Conservation (phyloP, 179 eudicot genomes). For the Vitellaria paradoxa region DNA sequence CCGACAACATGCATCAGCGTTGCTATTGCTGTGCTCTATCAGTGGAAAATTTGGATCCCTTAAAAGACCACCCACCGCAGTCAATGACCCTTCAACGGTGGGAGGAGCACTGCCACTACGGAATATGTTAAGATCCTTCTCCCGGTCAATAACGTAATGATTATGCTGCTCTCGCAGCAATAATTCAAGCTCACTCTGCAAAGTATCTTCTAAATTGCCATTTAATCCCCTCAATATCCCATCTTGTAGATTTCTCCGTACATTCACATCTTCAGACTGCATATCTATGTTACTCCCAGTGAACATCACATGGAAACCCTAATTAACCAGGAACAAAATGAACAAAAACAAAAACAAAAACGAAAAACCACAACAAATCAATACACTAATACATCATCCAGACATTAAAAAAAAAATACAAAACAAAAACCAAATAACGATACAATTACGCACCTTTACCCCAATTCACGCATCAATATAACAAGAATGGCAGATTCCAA, state of each 20-base stretch:
- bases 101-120: slow-evolving; percentile 66
- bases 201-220: slow-evolving; percentile 21
- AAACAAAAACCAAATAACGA: background rate
- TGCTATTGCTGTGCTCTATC: slow-evolving; percentile 10
- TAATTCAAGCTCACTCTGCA: slow-evolving; percentile 32
- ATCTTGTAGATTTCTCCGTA: slow-evolving; percentile 13
- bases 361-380: background rate
- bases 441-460: slow-evolving; percentile 10
- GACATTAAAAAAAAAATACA: background rate
- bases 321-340: background rate
- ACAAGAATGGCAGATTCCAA: background rate
- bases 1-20: slow-evolving; percentile 28
- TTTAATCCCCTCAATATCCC: slow-evolving; percentile 21
- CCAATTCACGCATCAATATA: slow-evolving; percentile 7
- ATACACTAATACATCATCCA: background rate
- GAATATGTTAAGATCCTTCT: slow-evolving; percentile 29
- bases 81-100: slow-evolving; percentile 42
- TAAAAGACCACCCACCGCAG: slow-evolving; percentile 28
- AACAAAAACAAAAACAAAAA: background rate
- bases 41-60: slow-evolving; percentile 7
- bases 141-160: slow-evolving; percentile 10
- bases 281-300: slow-evolving; percentile 14
- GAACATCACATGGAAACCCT: slow-evolving; percentile 22
- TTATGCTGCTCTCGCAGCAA: slow-evolving; percentile 20
- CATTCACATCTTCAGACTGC: slow-evolving; percentile 16